These are phyloP conservation scores for Coemansia sp. DNA, from an alignment of 192 early-diverging fungal species.

Conservation along the genomic window DNA sequence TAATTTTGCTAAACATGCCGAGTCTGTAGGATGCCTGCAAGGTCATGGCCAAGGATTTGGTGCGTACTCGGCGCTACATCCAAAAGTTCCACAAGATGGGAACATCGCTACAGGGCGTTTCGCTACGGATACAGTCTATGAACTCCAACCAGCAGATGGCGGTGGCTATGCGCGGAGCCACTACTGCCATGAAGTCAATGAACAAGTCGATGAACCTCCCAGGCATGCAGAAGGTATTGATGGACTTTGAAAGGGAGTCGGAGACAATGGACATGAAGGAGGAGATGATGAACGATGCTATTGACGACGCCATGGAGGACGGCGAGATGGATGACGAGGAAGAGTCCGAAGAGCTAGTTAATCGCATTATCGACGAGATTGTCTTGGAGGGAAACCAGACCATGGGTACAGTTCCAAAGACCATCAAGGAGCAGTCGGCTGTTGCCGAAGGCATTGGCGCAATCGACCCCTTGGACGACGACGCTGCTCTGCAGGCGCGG, in stretches of 20 bases:
- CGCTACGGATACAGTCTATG: constrained; percentile 75
- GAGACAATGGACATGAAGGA: constrained; percentile 99
- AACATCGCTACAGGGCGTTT: constrained; percentile 89
- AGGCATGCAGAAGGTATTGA: constrained; percentile 91
- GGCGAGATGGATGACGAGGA: constrained; percentile 84
- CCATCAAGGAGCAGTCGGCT: constrained; percentile 56
- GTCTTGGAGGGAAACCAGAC: constrained; percentile 67
- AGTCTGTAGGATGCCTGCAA: constrained; percentile 67
- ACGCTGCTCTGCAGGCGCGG: constrained; percentile 86
- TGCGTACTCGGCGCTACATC: constrained; percentile 87
- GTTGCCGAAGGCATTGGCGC: constrained; percentile 39
- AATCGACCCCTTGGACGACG: constrained; percentile 39
- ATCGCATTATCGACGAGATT: constrained; percentile 94
- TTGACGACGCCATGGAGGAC: constrained; percentile 95
- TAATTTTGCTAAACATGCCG: not conserved
- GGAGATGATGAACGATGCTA: constrained; percentile 97
- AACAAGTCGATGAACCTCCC: constrained; percentile 93
- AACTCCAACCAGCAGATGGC: constrained; percentile 95
- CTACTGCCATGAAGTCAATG: constrained; percentile 95
- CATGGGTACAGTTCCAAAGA: constrained; percentile 55
- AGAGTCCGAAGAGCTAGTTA: constrained; percentile 86
- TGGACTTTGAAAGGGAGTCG: constrained; percentile 94
- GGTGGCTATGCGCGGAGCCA: constrained; percentile 91
- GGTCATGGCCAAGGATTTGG: constrained; percentile 97
- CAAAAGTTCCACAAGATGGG: constrained; percentile 98